These are phyloP conservation scores for Cryptosporidium sp. DNA, from an alignment of 169 alveolate species.

Conservation along the genomic window DNA sequence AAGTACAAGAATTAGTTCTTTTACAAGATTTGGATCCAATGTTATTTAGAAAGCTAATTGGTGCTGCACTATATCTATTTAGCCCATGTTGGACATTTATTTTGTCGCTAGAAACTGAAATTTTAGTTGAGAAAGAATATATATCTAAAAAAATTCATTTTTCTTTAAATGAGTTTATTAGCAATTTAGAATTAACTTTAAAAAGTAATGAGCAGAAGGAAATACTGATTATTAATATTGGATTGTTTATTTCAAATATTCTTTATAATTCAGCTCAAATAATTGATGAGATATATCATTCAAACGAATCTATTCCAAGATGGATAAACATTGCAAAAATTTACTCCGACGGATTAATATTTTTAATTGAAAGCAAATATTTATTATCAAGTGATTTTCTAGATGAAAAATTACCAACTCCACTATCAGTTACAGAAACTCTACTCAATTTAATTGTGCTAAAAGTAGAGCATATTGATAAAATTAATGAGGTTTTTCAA, in stretches of 20 bases:
- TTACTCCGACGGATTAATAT: conserved; percentile 5
- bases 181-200: background rate
- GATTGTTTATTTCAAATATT: conserved; percentile 28
- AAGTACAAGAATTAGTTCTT: background rate
- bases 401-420: background rate
- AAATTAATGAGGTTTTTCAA: background rate
- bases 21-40: background rate
- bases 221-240: conserved; percentile 6
- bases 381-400: conserved; percentile 6
- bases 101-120: background rate
- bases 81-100: conserved; percentile 15
- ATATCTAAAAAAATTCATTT: background rate
- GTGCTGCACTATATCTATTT: background rate
- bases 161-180: background rate
- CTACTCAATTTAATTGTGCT: conserved; percentile 14
- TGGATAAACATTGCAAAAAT: conserved; percentile 27
- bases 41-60: background rate
- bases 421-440: background rate
- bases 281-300: background rate
- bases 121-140: background rate
- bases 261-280: conserved; percentile 6
- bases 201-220: background rate
- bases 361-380: conserved; percentile 39
- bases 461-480: conserved; percentile 1
- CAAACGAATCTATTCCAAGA: background rate